Evolutionary conservation across 2,329 filamentous ascomycete species (phyloP).

Genomic region (Curvularia sp.): DNA sequence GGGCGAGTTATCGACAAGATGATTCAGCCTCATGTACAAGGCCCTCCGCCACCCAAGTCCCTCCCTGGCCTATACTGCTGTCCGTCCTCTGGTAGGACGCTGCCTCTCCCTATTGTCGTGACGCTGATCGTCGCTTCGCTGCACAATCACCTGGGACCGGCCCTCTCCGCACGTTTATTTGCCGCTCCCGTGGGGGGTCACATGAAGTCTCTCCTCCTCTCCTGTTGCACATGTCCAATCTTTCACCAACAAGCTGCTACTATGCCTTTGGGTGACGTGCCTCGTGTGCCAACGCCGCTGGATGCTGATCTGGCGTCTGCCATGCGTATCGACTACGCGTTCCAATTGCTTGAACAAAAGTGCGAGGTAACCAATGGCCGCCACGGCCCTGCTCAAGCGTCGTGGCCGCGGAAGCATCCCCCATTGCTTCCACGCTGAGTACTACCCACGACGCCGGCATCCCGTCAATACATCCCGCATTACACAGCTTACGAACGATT

Average conservation of each 20-base stretch:
- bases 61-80: constrained; percentile 49
- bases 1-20: constrained; percentile 35
- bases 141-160: constrained; percentile 33
- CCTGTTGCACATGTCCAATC: constrained; percentile 11
- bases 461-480: constrained; percentile 31
- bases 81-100: constrained; percentile 50
- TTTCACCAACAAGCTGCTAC: constrained; percentile 15
- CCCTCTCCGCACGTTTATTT: constrained; percentile 36
- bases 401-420: constrained; percentile 20
- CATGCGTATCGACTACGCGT: constrained; percentile 14
- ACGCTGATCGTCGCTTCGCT: constrained; percentile 32
- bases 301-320: constrained; percentile 26
- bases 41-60: constrained; percentile 43
- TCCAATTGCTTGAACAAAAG: constrained; percentile 8
- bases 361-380: constrained; percentile 21
- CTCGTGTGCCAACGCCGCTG: constrained; percentile 22
- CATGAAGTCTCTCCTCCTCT: constrained; percentile 21
- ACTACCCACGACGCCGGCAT: constrained; percentile 23
- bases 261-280: constrained; percentile 19
- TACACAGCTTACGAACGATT: constrained; percentile 10
- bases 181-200: constrained; percentile 41
- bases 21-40: constrained; percentile 47
- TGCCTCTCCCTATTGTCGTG: constrained; percentile 35
- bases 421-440: constrained; percentile 22
- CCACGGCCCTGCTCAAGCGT: constrained; percentile 19